Conservation (phyloP, 1,284 basidiomycete genomes). For the Pseudozyma flocculosa region DNA sequence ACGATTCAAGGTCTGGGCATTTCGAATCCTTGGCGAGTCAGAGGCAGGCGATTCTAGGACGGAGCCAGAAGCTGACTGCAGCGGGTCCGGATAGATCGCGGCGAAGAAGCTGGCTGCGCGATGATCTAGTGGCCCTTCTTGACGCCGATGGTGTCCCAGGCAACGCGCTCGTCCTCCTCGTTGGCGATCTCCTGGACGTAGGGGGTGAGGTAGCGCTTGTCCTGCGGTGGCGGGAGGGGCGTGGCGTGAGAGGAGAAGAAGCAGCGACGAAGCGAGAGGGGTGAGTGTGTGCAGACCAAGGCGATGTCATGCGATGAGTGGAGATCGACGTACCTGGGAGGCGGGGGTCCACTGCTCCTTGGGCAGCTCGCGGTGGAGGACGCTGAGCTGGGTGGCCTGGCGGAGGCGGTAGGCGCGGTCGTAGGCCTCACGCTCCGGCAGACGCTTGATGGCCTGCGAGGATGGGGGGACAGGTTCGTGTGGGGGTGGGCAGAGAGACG, state of each 20-base stretch:
- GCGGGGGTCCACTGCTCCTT: constrained; percentile 80
- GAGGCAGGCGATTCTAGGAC: too few relatives aligned
- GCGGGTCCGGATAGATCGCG: too few relatives aligned
- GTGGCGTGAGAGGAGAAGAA: constrained; percentile 1
- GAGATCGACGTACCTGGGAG: constrained; percentile 74
- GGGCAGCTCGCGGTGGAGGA: constrained; percentile 78
- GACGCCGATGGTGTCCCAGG: constrained; percentile 72
- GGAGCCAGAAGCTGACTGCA: too few relatives aligned
- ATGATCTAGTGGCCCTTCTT: constrained; percentile 49
- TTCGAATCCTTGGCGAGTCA: too few relatives aligned
- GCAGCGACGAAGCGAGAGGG: too few relatives aligned
- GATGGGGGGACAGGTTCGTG: background rate
- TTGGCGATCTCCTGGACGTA: constrained; percentile 73
- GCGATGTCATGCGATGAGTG: too few relatives aligned
- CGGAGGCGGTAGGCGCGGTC: constrained; percentile 91
- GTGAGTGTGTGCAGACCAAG: too few relatives aligned
- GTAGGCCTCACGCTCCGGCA: constrained; percentile 77
- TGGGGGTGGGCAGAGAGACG: background rate
- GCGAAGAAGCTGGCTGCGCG: too few relatives aligned
- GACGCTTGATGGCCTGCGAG: constrained; percentile 65
- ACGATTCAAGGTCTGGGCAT: too few relatives aligned
- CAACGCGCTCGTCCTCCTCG: constrained; percentile 76
- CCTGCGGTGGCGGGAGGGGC: constrained; percentile 66
- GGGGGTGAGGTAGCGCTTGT: constrained; percentile 84
- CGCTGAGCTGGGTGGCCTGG: constrained; percentile 75